Conservation (phyloP, 163 green algal genomes). For the Prototheca cutis region DNA sequence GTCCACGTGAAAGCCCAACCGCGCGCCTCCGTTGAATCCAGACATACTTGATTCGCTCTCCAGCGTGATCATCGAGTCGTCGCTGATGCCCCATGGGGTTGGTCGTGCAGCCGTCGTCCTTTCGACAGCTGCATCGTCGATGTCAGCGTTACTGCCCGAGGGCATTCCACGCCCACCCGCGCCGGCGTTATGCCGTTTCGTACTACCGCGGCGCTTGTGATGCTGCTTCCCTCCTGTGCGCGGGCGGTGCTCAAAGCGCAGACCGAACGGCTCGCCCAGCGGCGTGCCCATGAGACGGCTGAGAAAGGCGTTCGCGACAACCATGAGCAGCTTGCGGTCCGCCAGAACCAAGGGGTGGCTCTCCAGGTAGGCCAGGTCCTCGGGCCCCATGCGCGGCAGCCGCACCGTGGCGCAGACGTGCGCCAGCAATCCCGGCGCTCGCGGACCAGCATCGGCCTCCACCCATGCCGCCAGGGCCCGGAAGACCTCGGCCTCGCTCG, state of each 20-base stretch:
- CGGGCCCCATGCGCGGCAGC: slow-evolving; percentile 3
- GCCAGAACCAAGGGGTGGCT: slow-evolving; percentile 16
- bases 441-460: neutral
- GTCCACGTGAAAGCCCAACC: too few species aligned
- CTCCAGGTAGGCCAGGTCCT: slow-evolving; percentile 18
- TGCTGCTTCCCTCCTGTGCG: too few species aligned
- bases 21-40: too few species aligned
- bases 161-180: too few species aligned
- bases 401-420: slow-evolving; percentile 6
- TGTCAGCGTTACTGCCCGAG: too few species aligned
- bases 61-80: too few species aligned
- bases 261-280: neutral
- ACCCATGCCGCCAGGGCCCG: slow-evolving; percentile 18
- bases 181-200: too few species aligned
- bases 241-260: neutral
- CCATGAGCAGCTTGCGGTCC: slow-evolving; percentile 1
- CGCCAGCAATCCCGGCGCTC: slow-evolving; percentile 3
- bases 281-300: slow-evolving; percentile 1
- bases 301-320: slow-evolving; percentile 21
- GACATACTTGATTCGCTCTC: too few species aligned
- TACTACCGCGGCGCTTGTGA: too few species aligned
- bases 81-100: too few species aligned
- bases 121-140: too few species aligned
- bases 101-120: too few species aligned
- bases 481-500: slow-evolving; percentile 21